Evolutionary conservation across 2,329 filamentous ascomycete genomes (phyloP).

Genomic region (Hypoxylon sp.): DNA sequence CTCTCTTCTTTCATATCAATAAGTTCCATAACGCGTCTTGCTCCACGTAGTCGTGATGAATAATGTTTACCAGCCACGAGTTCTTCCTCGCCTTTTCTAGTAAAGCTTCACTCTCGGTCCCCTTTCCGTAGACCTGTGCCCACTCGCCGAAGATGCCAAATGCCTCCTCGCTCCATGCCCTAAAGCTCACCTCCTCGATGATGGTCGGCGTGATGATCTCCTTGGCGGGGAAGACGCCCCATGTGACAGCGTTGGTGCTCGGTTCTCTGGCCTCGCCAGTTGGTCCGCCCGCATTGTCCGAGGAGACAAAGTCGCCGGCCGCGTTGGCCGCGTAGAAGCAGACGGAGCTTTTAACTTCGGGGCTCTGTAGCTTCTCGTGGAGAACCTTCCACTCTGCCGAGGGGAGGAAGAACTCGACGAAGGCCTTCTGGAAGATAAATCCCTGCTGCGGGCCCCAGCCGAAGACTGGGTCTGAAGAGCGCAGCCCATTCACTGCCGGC

Average conservation of each 20-base stretch:
- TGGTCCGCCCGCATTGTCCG: constrained; percentile 57
- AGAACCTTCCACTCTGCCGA: constrained; percentile 74
- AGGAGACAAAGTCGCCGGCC: constrained; percentile 78
- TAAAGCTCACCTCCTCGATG: constrained; percentile 93
- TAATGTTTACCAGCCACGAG: constrained; percentile 89
- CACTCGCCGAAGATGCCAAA: constrained; percentile 96
- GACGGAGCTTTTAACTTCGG: constrained; percentile 70
- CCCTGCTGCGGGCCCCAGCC: constrained; percentile 94
- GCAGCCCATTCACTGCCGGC: constrained; percentile 87
- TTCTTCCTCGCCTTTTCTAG: constrained; percentile 73
- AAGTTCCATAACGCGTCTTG: constrained; percentile 76
- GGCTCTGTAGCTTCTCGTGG: constrained; percentile 65
- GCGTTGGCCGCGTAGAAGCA: constrained; percentile 89
- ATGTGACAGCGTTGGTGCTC: constrained; percentile 92
- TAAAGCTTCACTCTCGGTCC: constrained; percentile 74
- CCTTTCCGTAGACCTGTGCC: constrained; percentile 84
- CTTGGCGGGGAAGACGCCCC: constrained; percentile 94
- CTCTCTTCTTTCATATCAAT: constrained; percentile 52
- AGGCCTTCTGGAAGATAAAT: constrained; percentile 98
- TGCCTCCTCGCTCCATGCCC: constrained; percentile 93
- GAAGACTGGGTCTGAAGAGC: constrained; percentile 78
- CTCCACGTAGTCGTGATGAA: constrained; percentile 80
- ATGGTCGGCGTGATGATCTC: constrained; percentile 97
- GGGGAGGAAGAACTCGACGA: constrained; percentile 94
- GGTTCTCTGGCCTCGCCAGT: constrained; percentile 48